Conservation (phyloP, 345 rosid species). For the Brassica nigra region DNA sequence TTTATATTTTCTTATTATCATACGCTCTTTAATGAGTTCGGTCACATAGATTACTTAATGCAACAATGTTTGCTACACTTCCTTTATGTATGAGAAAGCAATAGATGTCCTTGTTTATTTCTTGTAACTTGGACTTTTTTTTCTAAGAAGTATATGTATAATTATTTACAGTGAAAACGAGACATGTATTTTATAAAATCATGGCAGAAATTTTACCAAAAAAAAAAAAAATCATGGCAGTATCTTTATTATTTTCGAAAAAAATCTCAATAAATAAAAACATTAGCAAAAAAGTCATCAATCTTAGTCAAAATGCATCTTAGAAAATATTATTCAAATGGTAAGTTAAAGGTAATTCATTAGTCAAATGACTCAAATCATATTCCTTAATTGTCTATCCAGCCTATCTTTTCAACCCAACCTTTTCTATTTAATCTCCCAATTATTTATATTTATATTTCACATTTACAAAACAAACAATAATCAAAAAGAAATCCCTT, state of each 20-base stretch:
- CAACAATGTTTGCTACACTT: not conserved
- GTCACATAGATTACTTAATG: not conserved
- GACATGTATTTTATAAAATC: not conserved
- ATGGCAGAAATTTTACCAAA: not conserved
- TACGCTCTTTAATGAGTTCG: not conserved
- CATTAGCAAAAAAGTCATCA: constrained; percentile 12
- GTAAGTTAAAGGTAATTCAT: not conserved
- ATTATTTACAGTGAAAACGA: not conserved
- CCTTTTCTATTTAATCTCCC: constrained; percentile 9
- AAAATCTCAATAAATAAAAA: not conserved
- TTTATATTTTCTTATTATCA: not conserved
- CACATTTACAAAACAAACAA: not conserved
- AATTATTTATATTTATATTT: not conserved
- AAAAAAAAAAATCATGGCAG: not conserved
- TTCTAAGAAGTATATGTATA: not conserved
- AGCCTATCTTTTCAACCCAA: not conserved
- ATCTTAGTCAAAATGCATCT: constrained; percentile 1
- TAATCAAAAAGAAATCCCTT: not conserved
- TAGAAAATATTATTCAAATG: not conserved
- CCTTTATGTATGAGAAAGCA: not conserved
- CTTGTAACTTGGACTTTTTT: not conserved
- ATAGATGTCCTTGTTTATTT: not conserved
- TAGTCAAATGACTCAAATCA: not conserved
- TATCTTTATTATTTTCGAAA: not conserved
- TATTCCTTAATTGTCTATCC: not conserved